A percentile compares a stretch with the other conserved stretches of the same genome.
phyloP scores from a whole-genome alignment of 208 protist species.

The Crithidia sp. region DNA sequence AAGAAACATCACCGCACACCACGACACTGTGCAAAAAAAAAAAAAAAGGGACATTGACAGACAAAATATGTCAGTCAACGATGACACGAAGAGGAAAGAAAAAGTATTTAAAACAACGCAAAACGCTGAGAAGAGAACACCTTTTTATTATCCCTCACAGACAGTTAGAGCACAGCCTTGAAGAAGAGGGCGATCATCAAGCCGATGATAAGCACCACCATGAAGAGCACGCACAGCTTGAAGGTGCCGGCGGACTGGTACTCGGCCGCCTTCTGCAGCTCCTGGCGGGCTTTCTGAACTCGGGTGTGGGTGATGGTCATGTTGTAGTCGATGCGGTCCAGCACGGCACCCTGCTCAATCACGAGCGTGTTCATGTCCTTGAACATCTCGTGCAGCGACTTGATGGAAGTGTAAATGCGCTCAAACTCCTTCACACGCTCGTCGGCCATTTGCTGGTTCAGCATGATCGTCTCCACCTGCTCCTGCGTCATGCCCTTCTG shows the following conservation, averaged over 20 bases:
- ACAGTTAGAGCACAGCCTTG: constrained; percentile 62
- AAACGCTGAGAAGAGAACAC: constrained; percentile 1
- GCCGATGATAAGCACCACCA: constrained; percentile 89
- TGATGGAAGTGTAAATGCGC: constrained; percentile 93
- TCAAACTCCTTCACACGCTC: constrained; percentile 94
- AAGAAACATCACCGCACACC: not conserved
- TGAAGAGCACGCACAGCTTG: constrained; percentile 92
- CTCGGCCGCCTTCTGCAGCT: constrained; percentile 90
- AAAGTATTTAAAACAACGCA: not conserved
- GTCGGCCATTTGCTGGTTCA: constrained; percentile 91
- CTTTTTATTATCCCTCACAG: not conserved
- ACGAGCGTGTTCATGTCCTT: constrained; percentile 93
- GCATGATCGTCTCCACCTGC: constrained; percentile 92
- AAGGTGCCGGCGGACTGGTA: constrained; percentile 90
- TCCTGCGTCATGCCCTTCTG: constrained; percentile 93
- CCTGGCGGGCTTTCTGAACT: constrained; percentile 76
- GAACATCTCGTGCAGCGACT: constrained; percentile 95
- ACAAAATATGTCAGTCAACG: constrained; percentile 2
- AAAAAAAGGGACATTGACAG: not conserved
- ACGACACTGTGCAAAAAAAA: not conserved
- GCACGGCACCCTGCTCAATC: constrained; percentile 94
- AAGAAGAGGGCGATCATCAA: constrained; percentile 89
- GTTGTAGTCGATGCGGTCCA: constrained; percentile 97
- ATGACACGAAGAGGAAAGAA: too few species aligned
- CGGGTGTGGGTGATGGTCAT: constrained; percentile 91